Evolutionary conservation across 2,329 filamentous ascomycete species (phyloP), one percentile per base, ranked within the genome.

Genomic region (Epichloe festucae): DNA sequence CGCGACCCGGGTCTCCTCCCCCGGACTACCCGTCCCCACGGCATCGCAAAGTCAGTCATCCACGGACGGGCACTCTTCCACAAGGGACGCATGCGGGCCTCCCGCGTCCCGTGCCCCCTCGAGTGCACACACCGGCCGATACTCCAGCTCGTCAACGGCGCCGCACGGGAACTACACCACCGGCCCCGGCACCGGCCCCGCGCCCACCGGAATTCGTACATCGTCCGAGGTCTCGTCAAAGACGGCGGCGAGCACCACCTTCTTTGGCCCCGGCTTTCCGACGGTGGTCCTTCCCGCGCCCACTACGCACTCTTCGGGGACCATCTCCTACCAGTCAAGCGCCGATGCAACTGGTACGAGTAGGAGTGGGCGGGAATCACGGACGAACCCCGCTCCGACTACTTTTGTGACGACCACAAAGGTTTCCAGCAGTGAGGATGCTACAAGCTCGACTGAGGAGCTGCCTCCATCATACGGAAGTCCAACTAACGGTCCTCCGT

Each of bases 371-470:
- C 15, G 12, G 31, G 36, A 19, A 5, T 48, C 45, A 7, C 44
- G 14, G 40, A 48, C 46, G 5, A 15, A 39, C 15, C 38, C 39
- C 14, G 31, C 45, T 14, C 42, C 41, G 15, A 51, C 49, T 4
- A 53, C 49, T 3, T 35, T 53, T 21, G 23, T 49, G n/a, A 53
- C 52, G 1, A 43, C 17, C 10, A 50, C 40, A 19, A 50, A 17
- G 31, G 5, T 14, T 3, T 36, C 39, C 17, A 43, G 27, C 35
- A 38, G 1, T 6, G 14, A 35, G 8, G 14, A 23, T 5, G 8
- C 7, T 14, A 35, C 46, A 6, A 46, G 15, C 27, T 38, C 42
- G 5, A 49, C 49, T 4, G 23, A 27, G 17, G 23, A 38, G 12
- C 1, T 15, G 14, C 48, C 48, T 21, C 48, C 48, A 0, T n/a